A percentile compares a stretch with the other conserved stretches of the same genome.
Conservation (phyloP, 2,329 filamentous ascomycete genomes). For the Colletotrichum karsti region DNA sequence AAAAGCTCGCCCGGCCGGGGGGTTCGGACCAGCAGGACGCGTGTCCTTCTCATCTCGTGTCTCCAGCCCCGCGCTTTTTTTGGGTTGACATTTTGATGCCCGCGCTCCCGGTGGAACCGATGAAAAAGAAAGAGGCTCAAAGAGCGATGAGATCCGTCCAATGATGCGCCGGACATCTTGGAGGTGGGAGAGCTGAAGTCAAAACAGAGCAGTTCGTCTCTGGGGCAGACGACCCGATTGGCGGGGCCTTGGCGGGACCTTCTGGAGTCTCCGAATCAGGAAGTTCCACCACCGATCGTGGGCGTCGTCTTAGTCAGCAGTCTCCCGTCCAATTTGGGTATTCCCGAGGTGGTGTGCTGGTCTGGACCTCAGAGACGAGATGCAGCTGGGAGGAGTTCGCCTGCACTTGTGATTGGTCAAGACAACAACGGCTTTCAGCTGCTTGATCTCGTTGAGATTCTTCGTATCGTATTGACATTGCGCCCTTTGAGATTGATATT, state of each 20-base stretch:
- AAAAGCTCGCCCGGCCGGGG: too few species aligned
- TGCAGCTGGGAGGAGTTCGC: too few species aligned
- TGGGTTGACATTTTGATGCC: neutral
- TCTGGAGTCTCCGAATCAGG: neutral
- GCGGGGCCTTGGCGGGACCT: neutral
- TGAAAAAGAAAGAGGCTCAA: too few species aligned
- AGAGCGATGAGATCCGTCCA: too few species aligned
- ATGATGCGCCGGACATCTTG: neutral
- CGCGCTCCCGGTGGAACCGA: neutral
- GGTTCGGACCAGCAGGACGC: neutral
- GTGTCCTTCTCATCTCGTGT: neutral
- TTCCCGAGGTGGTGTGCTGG: too few species aligned
- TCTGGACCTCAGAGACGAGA: too few species aligned
- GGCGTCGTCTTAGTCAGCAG: neutral
- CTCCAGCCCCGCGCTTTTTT: neutral
- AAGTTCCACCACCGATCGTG: neutral
- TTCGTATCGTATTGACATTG: too few species aligned
- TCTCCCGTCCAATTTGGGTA: too few species aligned
- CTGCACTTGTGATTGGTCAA: too few species aligned
- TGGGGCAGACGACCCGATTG: neutral
- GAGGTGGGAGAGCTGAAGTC: neutral
- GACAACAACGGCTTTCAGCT: neutral
- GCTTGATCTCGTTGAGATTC: too few species aligned
- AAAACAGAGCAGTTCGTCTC: constrained; percentile 13
- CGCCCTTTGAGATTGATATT: too few species aligned